Evolutionary conservation across 1,284 basidiomycete genomes (phyloP).

Genomic region (Ceratobasidium papillatum): DNA sequence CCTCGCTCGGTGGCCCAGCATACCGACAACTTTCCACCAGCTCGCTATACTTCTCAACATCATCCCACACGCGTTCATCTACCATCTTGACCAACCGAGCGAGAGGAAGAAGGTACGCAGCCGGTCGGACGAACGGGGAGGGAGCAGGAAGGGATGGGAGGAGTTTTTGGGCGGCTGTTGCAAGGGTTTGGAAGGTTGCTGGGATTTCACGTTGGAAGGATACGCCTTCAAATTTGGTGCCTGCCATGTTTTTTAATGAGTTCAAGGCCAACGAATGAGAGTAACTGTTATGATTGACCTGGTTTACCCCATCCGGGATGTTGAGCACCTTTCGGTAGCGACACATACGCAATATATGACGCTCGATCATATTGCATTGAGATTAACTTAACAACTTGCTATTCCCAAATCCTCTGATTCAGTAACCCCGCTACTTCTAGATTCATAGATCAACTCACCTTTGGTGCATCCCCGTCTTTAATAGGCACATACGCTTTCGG

Average conservation of each 20-base stretch:
- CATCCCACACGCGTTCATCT: constrained; percentile 17
- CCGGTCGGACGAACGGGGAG: constrained; percentile 32
- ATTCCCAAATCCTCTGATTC: neutral
- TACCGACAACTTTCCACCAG: constrained; percentile 43
- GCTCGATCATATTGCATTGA: constrained; percentile 43
- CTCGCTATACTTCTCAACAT: constrained; percentile 38
- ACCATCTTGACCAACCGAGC: constrained; percentile 36
- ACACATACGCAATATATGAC: constrained; percentile 40
- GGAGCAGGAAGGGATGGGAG: constrained; percentile 43
- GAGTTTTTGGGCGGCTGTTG: constrained; percentile 38
- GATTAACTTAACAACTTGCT: constrained; percentile 42
- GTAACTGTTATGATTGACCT: constrained; percentile 23
- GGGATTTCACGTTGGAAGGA: constrained; percentile 43
- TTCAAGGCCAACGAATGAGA: neutral
- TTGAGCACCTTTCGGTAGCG: constrained; percentile 34
- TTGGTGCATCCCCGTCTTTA: constrained; percentile 44
- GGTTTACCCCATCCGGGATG: constrained; percentile 45
- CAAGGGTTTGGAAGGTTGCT: constrained; percentile 40
- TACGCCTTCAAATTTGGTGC: constrained; percentile 41
- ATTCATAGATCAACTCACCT: constrained; percentile 8
- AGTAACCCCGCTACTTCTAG: neutral
- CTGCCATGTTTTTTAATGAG: constrained; percentile 16
- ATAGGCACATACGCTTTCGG: constrained; percentile 43
- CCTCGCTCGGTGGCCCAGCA: constrained; percentile 44
- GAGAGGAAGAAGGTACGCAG: constrained; percentile 40